Conservation (phyloP, 176 grass and related monocot genomes). For the Canna indica region DNA sequence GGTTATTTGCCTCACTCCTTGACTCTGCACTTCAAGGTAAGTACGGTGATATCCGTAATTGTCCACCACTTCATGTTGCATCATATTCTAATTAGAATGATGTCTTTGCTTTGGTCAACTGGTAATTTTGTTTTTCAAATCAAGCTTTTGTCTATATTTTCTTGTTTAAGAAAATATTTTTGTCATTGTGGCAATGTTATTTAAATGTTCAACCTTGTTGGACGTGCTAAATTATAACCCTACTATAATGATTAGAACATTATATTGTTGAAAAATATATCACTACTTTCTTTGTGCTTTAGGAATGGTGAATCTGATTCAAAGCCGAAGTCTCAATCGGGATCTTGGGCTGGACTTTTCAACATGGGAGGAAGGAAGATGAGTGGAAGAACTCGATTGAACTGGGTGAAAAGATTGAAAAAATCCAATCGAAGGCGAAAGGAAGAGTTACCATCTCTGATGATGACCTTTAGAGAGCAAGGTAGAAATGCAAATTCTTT, state of each 20-base stretch:
- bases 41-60: not conserved
- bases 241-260: not conserved
- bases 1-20: constrained; percentile 73
- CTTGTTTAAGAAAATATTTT: not conserved
- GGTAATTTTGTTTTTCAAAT: not conserved
- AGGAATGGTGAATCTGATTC: no score
- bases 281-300: no score
- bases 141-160: not conserved
- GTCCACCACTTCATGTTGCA: not conserved
- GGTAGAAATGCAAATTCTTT: no score
- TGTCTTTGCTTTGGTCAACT: constrained; percentile 12
- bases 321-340: no score
- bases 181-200: not conserved
- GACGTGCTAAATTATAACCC: not conserved
- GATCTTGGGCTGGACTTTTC: no score
- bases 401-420: no score
- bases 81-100: not conserved
- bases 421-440: no score
- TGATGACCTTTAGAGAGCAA: no score
- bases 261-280: no score
- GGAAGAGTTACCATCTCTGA: no score
- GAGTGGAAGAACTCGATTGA: no score
- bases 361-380: no score
- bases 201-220: not conserved
- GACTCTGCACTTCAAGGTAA: constrained; percentile 91